Evolutionary conservation across 176 grass and related monocot species (phyloP).

Genomic region (Elymus sibiricus): DNA sequence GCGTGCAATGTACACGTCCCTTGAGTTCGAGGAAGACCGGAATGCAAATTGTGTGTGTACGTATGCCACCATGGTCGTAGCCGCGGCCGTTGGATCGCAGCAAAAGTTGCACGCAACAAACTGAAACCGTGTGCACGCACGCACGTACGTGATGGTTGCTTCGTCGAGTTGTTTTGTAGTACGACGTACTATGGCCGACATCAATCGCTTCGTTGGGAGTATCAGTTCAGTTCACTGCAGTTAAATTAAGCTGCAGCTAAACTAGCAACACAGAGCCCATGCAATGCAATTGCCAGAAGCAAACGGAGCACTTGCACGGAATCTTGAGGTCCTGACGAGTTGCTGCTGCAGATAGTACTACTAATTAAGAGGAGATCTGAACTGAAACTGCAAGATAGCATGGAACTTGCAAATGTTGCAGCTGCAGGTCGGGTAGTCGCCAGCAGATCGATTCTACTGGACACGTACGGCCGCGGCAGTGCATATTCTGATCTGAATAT

Average conservation of each 20-base stretch:
- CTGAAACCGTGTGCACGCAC: too few species aligned
- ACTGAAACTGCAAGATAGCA: not conserved
- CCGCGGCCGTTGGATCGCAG: not conserved
- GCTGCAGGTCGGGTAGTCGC: not conserved
- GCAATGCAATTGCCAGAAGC: too few species aligned
- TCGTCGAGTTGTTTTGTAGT: too few species aligned
- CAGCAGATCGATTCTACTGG: not conserved
- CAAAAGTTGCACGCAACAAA: not conserved
- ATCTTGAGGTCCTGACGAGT: too few species aligned
- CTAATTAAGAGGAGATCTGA: not conserved
- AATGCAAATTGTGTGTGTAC: not conserved
- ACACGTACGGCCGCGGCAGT: not conserved
- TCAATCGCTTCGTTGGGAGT: too few species aligned
- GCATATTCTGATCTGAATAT: not conserved
- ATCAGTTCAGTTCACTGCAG: too few species aligned
- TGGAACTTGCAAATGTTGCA: not conserved
- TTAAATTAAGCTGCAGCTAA: too few species aligned
- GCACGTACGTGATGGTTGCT: too few species aligned
- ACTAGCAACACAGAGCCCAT: too few species aligned
- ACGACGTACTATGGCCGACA: too few species aligned
- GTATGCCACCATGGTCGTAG: not conserved
- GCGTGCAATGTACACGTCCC: not conserved
- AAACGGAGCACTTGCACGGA: too few species aligned
- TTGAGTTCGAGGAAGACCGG: not conserved
- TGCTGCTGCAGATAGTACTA: too few species aligned